phyloP scores from a whole-genome alignment of 371 early-diverging fungal species.

The Mortierella sp. region DNA sequence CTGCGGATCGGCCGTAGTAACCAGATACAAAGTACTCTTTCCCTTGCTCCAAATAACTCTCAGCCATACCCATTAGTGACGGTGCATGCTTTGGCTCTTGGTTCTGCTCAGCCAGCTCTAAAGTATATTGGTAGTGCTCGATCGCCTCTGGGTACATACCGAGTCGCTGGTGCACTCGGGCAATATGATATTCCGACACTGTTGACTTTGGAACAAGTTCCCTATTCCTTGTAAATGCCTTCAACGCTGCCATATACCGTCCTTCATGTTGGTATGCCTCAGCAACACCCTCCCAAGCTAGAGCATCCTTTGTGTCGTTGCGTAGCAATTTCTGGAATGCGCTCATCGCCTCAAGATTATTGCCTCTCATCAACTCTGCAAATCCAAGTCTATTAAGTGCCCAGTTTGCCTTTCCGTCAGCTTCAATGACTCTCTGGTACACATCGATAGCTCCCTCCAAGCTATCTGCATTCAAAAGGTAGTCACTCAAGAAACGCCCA shows the following conservation, averaged over 20 bases:
- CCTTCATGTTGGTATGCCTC: conserved; percentile 90
- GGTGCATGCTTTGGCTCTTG: conserved; percentile 61
- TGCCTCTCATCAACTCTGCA: conserved; percentile 71
- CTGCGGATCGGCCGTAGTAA: conserved; percentile 78
- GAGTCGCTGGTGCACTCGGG: conserved; percentile 73
- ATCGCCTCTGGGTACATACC: conserved; percentile 76
- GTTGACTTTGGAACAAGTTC: conserved; percentile 73
- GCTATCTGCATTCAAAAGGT: conserved; percentile 67
- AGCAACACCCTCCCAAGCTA: conserved; percentile 90
- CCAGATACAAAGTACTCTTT: conserved; percentile 76
- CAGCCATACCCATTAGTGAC: conserved; percentile 72
- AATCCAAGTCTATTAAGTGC: conserved; percentile 87
- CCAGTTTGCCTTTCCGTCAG: conserved; percentile 68
- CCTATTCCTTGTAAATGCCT: conserved; percentile 81
- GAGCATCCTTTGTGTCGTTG: conserved; percentile 70
- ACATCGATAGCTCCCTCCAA: conserved; percentile 69
- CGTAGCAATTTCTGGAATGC: conserved; percentile 89
- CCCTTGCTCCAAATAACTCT: conserved; percentile 74
- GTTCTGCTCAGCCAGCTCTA: conserved; percentile 60
- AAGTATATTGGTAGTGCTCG: conserved; percentile 62
- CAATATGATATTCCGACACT: conserved; percentile 67
- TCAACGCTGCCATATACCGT: conserved; percentile 84
- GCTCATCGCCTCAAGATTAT: conserved; percentile 74
- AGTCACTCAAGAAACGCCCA: conserved; percentile 71
- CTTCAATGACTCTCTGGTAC: conserved; percentile 62